phyloP scores from a whole-genome alignment of 2,329 filamentous ascomycete genomes.

The Penicillium sumatraense region DNA sequence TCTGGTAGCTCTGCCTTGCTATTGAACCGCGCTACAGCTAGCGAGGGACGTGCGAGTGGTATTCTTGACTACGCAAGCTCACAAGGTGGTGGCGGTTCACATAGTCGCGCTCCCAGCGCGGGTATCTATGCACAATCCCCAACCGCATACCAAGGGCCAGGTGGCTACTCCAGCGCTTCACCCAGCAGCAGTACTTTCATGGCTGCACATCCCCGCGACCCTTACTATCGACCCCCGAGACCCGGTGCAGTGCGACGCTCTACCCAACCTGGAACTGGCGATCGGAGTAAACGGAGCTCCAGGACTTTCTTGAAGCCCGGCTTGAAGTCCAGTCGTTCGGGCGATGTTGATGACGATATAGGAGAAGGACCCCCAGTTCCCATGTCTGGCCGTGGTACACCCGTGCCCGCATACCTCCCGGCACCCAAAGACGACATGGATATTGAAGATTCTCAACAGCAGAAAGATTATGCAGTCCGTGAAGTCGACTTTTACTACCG shows the following conservation, averaged over 20 bases:
- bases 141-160: conserved; percentile 71
- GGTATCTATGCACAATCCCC: conserved; percentile 73
- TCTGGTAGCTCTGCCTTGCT: conserved; percentile 67
- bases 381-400: conserved; percentile 52
- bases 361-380: conserved; percentile 41
- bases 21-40: conserved; percentile 55
- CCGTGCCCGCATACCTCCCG: conserved; percentile 59
- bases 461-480: conserved; percentile 86
- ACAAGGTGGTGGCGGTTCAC: conserved; percentile 46
- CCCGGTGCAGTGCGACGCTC: conserved; percentile 63
- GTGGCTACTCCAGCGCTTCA: conserved; percentile 51
- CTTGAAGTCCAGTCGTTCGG: conserved; percentile 41
- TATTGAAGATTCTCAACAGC: conserved; percentile 51
- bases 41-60: conserved; percentile 54
- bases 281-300: conserved; percentile 42
- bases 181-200: conserved; percentile 49
- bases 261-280: conserved; percentile 56
- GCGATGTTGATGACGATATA: conserved; percentile 36
- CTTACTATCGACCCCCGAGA: conserved; percentile 87
- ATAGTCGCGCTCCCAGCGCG: conserved; percentile 63
- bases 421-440: conserved; percentile 60
- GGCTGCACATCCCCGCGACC: conserved; percentile 64
- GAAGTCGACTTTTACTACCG: conserved; percentile 98
- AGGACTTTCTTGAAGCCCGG: conserved; percentile 50
- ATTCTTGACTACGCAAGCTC: conserved; percentile 59